Evolutionary conservation across 495 filamentous ascomycete species (phyloP).

Genomic region (Tuber aestivum): DNA sequence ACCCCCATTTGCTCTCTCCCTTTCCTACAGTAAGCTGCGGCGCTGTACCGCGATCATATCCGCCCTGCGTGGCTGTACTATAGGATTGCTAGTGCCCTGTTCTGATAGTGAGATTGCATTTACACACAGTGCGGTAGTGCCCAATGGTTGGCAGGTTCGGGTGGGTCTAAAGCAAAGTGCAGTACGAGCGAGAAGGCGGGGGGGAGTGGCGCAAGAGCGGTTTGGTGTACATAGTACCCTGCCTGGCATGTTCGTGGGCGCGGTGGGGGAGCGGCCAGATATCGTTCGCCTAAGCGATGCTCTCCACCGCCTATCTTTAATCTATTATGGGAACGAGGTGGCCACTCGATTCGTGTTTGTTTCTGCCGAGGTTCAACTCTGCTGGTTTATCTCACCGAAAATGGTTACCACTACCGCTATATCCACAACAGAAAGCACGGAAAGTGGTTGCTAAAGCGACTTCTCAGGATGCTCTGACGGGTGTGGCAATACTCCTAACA

Average conservation of each 20-base stretch:
- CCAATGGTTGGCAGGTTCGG: background rate
- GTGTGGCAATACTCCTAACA: background rate
- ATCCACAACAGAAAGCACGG: background rate
- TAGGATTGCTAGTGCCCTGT: background rate
- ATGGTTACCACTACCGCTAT: background rate
- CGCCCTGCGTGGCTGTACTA: background rate
- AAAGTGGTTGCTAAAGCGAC: background rate
- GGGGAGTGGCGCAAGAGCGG: background rate
- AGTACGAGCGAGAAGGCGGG: background rate
- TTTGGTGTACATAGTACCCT: background rate
- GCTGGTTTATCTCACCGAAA: background rate
- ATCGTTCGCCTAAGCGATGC: background rate
- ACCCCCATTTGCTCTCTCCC: background rate
- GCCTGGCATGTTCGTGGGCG: background rate
- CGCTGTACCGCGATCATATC: background rate
- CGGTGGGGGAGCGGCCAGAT: background rate
- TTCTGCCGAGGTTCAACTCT: background rate
- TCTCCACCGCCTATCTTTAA: background rate
- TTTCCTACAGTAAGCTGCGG: background rate
- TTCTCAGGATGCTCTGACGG: background rate
- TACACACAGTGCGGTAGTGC: background rate
- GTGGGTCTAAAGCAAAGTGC: background rate
- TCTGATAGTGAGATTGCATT: background rate
- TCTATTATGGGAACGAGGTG: background rate
- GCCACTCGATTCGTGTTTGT: background rate